Base-by-base conservation (phyloP, 108 stramenopile genomes). In the Skeletonema menzelii region DNA sequence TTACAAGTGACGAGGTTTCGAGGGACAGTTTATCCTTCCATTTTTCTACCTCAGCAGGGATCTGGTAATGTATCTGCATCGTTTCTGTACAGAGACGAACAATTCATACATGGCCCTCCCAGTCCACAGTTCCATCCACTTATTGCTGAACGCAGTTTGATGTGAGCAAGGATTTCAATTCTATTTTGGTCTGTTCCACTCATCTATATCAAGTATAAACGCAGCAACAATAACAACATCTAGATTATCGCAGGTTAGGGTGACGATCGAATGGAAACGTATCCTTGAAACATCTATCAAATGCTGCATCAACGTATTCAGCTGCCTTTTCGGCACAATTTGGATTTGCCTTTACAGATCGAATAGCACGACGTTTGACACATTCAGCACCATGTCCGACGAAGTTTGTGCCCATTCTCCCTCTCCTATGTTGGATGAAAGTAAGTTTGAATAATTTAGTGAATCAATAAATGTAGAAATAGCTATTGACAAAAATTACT, bases 221-320 rank as follows among this genome's bases (percentile, higher is more conserved):
- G 22, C 19, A 10, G 24, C 6, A 22, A 0, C 6, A 53, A 2
- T 53, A 20, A 24, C 22, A 22, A 10, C 20, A 10, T 53, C 22
- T 53, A 53, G 49, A 53, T 55, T 58, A 91, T 66, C 84, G 58
- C 68, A 89, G 76, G 61, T 92, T 95, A 31, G 94, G 94, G 68
- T 95, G 94, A 22, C 94, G 83, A 67, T 91, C 90, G 79, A 95
- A 95, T 12, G 94, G 94, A 78, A 86, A 95, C 4, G 89, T 88
- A 76, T 95, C 94, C 30, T 79, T 79, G 65, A 80, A 92, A 60
- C 94, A 95, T 60, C 91, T 84, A 65, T 87, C 87, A 86, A 95
- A 89, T 34, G 91, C 91, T n/a, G 94, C 94, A 67, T 92, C 89
- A 3, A 95, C 90, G 74, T 91, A 92, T 13, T 84, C 83, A 11